Evolutionary conservation across 257 asterid genomes (phyloP).

Genomic region (Leonotis leonurus): DNA sequence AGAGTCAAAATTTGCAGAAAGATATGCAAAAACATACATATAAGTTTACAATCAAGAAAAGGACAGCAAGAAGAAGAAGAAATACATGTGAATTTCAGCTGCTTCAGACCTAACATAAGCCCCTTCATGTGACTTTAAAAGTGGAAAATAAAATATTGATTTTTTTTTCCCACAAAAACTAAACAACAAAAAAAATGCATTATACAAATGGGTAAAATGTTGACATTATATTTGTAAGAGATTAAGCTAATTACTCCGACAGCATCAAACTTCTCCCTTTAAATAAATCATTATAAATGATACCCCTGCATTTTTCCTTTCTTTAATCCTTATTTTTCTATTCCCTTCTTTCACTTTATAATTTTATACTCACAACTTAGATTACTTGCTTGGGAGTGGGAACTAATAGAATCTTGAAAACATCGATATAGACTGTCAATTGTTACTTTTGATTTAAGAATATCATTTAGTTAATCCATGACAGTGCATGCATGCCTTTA

Average conservation of each 20-base stretch:
- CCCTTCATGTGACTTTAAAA: slow-evolving; percentile 21
- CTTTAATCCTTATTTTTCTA: slow-evolving; percentile 4
- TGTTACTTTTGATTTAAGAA: slow-evolving; percentile 8
- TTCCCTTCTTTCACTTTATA: not conserved
- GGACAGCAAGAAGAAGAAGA: slow-evolving; percentile 16
- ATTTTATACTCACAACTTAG: slow-evolving; percentile 26
- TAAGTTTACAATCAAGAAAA: slow-evolving; percentile 15
- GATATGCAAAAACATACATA: slow-evolving; percentile 28
- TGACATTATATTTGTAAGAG: not conserved
- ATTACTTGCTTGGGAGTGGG: slow-evolving; percentile 33
- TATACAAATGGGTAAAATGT: not conserved
- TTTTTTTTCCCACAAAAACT: slow-evolving; percentile 1
- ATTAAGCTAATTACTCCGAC: slow-evolving; percentile 1
- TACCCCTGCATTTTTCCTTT: slow-evolving; percentile 10
- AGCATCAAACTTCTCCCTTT: slow-evolving; percentile 18
- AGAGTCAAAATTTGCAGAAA: slow-evolving; percentile 26
- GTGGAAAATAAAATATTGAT: not conserved
- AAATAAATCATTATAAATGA: slow-evolving; percentile 19
- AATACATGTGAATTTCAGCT: slow-evolving; percentile 28
- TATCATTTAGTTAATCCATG: too few species aligned
- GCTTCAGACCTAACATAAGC: slow-evolving; percentile 9
- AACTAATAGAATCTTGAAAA: slow-evolving; percentile 34
- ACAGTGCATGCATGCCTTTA: not conserved
- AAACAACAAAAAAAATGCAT: slow-evolving; percentile 30
- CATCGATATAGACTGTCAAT: slow-evolving; percentile 21